Evolutionary conservation across 257 asterid genomes (phyloP).

Genomic region (Solanum tacnaense): DNA sequence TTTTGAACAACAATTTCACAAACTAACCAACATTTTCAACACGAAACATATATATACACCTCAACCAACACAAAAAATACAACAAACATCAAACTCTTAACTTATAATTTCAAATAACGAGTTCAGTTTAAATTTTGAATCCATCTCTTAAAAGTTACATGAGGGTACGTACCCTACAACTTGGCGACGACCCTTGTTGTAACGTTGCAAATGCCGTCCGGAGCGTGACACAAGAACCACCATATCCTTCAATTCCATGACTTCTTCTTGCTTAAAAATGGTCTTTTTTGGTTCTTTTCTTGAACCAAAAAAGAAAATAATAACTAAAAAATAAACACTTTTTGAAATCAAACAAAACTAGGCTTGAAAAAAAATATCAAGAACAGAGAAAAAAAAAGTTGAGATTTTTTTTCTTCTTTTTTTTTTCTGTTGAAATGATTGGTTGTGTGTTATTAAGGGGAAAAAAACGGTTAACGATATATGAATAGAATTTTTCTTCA

Average conservation of each 20-base stretch:
- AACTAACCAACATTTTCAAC: neutral
- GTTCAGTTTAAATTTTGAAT: neutral
- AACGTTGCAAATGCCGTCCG: conserved; percentile 78
- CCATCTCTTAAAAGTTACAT: neutral
- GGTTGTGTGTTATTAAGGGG: neutral
- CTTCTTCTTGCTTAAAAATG: neutral
- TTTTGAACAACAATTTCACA: neutral
- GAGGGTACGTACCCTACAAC: conserved; percentile 58
- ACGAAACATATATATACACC: neutral
- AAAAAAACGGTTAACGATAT: neutral
- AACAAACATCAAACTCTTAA: neutral
- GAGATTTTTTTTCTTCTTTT: neutral
- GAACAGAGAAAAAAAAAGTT: neutral
- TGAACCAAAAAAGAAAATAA: neutral
- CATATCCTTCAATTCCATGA: conserved; percentile 56
- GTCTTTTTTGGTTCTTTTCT: neutral
- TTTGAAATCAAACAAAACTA: neutral
- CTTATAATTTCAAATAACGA: neutral
- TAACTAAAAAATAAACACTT: neutral
- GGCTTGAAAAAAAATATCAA: neutral
- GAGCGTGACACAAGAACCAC: conserved; percentile 63
- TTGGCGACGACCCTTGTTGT: conserved; percentile 72
- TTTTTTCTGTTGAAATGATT: neutral
- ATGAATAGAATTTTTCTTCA: neutral
- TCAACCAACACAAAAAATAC: neutral